These are phyloP conservation scores for Ceratocystiopsis brevicomis DNA, from an alignment of 2,329 filamentous ascomycete species.

Conservation along the genomic window DNA sequence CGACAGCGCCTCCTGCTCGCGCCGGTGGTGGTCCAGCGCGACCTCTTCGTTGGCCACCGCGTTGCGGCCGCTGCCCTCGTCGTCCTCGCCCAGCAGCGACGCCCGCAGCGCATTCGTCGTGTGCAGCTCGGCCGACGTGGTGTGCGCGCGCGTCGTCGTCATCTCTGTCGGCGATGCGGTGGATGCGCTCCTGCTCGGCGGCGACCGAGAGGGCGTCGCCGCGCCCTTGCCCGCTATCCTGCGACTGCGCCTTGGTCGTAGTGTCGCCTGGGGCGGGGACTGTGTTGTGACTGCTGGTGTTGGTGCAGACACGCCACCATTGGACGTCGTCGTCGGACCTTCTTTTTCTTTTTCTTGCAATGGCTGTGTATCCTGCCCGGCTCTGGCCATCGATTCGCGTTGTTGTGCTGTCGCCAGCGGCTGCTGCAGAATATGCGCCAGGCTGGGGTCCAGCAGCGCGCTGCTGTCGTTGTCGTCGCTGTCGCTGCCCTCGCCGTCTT, in stretches of 20 bases:
- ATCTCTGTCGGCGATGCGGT: background rate
- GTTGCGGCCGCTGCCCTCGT: constrained; percentile 11
- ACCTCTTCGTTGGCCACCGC: constrained; percentile 41
- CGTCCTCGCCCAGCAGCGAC: constrained; percentile 18
- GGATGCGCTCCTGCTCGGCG: background rate
- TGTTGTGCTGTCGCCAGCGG: background rate
- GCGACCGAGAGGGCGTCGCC: background rate
- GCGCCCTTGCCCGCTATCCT: background rate
- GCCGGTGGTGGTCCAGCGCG: constrained; percentile 55
- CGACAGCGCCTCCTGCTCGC: constrained; percentile 69
- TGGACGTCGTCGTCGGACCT: too few species aligned
- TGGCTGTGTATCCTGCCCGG: too few species aligned
- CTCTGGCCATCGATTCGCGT: too few species aligned
- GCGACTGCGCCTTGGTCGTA: background rate
- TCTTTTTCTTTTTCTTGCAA: too few species aligned
- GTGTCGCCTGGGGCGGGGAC: background rate
- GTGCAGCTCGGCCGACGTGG: constrained; percentile 7
- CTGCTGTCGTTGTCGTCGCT: constrained; percentile 28
- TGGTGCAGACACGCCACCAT: too few species aligned
- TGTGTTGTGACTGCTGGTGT: background rate
- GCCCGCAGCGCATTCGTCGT: too few species aligned
- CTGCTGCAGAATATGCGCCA: constrained; percentile 32
- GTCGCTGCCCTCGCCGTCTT: constrained; percentile 18
- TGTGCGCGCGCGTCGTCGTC: constrained; percentile 1
- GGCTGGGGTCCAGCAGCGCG: constrained; percentile 25